Evolutionary conservation across 2,329 filamentous ascomycete species (phyloP).

Genomic region (Xylaria digitata): DNA sequence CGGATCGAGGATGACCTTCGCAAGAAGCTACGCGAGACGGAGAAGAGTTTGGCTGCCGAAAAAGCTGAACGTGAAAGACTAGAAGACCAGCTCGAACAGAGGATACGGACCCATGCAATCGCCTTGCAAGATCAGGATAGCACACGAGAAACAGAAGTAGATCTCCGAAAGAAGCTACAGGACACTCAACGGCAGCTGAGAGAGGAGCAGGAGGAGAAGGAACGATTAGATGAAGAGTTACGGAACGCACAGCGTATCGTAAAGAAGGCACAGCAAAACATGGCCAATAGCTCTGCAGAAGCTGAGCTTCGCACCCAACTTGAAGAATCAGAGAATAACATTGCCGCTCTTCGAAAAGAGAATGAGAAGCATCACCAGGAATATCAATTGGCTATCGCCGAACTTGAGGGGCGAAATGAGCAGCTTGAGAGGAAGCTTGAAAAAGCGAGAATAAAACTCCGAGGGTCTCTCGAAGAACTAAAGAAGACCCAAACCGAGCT

Average conservation of each 20-base stretch:
- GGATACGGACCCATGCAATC: slow-evolving; percentile 47
- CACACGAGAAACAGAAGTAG: slow-evolving; percentile 48
- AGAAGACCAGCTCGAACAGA: slow-evolving; percentile 51
- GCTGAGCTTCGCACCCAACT: slow-evolving; percentile 49
- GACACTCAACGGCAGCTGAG: slow-evolving; percentile 48
- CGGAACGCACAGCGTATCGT: slow-evolving; percentile 47
- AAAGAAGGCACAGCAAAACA: slow-evolving; percentile 48
- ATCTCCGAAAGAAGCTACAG: slow-evolving; percentile 50
- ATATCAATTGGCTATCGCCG: slow-evolving; percentile 65
- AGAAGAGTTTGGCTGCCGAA: slow-evolving; percentile 49
- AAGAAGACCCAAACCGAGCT: slow-evolving; percentile 68
- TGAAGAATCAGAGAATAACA: slow-evolving; percentile 46
- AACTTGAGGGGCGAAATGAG: slow-evolving; percentile 71
- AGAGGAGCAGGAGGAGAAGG: slow-evolving; percentile 49
- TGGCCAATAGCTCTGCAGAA: slow-evolving; percentile 38
- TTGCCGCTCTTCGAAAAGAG: slow-evolving; percentile 58
- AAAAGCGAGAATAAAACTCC: slow-evolving; percentile 75
- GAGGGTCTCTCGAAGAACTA: slow-evolving; percentile 76
- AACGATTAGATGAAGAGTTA: slow-evolving; percentile 52
- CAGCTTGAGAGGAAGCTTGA: slow-evolving; percentile 77
- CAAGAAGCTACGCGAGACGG: slow-evolving; percentile 54
- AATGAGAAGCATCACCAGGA: slow-evolving; percentile 59
- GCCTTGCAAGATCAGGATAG: slow-evolving; percentile 49
- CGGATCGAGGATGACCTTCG: slow-evolving; percentile 56
- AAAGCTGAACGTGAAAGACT: slow-evolving; percentile 49